phyloP scores from a whole-genome alignment of 257 asterid species.

The Schizonepeta tenuifolia region DNA sequence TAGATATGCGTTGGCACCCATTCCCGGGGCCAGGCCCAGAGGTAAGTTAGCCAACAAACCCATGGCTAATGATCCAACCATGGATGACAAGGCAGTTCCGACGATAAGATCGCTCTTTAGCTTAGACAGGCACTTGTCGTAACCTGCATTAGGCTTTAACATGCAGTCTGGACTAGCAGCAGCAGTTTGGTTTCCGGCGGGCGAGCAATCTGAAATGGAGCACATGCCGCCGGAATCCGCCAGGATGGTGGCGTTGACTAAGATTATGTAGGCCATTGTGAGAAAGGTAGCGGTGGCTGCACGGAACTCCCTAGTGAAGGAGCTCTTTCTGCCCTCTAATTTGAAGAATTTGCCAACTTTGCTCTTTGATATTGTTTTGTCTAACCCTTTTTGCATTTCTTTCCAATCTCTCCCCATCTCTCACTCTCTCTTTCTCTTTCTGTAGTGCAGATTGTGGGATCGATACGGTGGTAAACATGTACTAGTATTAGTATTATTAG shows the following conservation, averaged over 20 bases:
- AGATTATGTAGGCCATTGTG: slow-evolving; percentile 79
- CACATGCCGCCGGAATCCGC: slow-evolving; percentile 75
- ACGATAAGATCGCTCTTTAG: slow-evolving; percentile 67
- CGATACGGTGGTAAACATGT: background rate
- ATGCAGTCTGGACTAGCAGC: slow-evolving; percentile 48
- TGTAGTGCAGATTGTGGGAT: slow-evolving; percentile 18
- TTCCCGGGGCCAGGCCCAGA: slow-evolving; percentile 76
- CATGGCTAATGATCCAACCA: slow-evolving; percentile 73
- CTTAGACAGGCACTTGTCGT: slow-evolving; percentile 56
- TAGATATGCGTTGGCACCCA: slow-evolving; percentile 75
- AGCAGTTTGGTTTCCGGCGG: slow-evolving; percentile 25
- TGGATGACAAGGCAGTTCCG: slow-evolving; percentile 67
- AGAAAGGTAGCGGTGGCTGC: slow-evolving; percentile 85
- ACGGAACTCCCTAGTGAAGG: slow-evolving; percentile 53
- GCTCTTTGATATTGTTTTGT: slow-evolving; percentile 54
- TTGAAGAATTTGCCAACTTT: slow-evolving; percentile 64
- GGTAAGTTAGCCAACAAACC: slow-evolving; percentile 79
- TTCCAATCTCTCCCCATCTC: slow-evolving; percentile 54
- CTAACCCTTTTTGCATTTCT: slow-evolving; percentile 41
- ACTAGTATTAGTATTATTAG: background rate
- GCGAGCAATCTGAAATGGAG: slow-evolving; percentile 49
- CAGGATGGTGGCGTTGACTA: slow-evolving; percentile 73
- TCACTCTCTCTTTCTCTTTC: background rate
- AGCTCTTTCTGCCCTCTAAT: slow-evolving; percentile 55
- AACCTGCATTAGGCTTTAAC: slow-evolving; percentile 54